Base-by-base conservation (phyloP, 2,329 filamentous ascomycete species). In the Epichloe brachyelytri region DNA sequence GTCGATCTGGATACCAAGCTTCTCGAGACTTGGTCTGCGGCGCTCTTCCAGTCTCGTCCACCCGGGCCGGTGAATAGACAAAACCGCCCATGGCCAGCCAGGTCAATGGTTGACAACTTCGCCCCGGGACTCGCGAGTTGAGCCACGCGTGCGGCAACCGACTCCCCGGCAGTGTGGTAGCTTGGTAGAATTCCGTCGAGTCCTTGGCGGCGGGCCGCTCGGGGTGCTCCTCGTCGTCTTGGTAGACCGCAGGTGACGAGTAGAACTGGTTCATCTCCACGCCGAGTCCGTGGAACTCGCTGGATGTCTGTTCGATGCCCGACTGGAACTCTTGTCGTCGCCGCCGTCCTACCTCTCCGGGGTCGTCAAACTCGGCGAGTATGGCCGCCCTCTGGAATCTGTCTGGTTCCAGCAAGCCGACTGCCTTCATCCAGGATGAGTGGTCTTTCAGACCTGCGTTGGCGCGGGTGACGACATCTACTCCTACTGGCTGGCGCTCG, bases 111-210 rank as follows among this genome's bases (percentile, higher is more conserved):
- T 1, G 78, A 82, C 17, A 77, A 63, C 14, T 65, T 64, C 49
- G 69, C 59, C 64, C 63, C 0, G 78, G 73, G 11, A 68, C 57
- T 6, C 66, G 57, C 19, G 68, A 70, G 62, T 80, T 77, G 15
- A 84, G 64, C 81, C 81, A 84, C 0, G 70, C 79, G 61, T 85
- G 81, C 5, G 82, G 81, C 20, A 83, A 63, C 2, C 80, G 68
- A 33, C 69, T 68, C 7, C 81, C 82, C 0, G 81, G 81, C 56
- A 74, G 80, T 3, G 80, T 83, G 47, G 63, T 72, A 38, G 69
- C 66, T 36, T 68, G 62, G 55, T 76, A 66, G 39, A 72, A 59
- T 12, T 71, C 58, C 5, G 74, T 66, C 0, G 65, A 60, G 53
- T 79, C 71, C 15, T 66, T 57, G 22, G 66, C 56, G 38, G 54